These are phyloP conservation scores for Bassia scoparia DNA, from an alignment of 148 eudicot species.

Conservation along the genomic window DNA sequence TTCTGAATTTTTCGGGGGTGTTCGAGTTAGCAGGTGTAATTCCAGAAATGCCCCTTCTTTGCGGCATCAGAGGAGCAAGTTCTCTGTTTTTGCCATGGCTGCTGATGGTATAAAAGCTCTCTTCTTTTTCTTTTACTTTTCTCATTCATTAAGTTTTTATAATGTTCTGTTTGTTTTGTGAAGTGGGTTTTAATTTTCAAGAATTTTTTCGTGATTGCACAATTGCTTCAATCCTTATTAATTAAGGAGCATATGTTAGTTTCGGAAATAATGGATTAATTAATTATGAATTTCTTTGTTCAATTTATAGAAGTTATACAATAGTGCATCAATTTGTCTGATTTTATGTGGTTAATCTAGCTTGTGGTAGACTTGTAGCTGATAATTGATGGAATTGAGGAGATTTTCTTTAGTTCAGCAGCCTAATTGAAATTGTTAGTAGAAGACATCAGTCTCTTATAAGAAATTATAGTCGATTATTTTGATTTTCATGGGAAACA, in stretches of 20 bases:
- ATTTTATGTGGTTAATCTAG: neutral
- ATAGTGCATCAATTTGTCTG: neutral
- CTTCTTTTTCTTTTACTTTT: neutral
- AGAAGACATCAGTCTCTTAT: neutral
- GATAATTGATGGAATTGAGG: neutral
- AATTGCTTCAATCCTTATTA: neutral
- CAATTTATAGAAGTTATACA: neutral
- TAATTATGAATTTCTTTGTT: neutral
- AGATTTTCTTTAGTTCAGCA: neutral
- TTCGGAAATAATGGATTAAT: neutral
- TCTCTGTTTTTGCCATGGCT: conserved; percentile 66
- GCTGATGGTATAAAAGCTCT: conserved; percentile 33
- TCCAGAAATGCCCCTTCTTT: conserved; percentile 16
- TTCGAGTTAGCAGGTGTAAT: conserved; percentile 29
- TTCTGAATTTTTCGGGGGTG: conserved; percentile 42
- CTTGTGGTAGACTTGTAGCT: neutral
- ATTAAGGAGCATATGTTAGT: no score
- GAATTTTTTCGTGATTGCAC: neutral
- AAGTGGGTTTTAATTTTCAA: neutral
- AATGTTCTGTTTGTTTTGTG: neutral
- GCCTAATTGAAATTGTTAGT: neutral
- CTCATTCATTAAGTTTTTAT: neutral
- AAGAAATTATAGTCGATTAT: neutral
- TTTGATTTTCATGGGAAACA: neutral
- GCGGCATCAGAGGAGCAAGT: conserved; percentile 26